Evolutionary conservation across 2,329 filamentous ascomycete genomes (phyloP).

Genomic region (Penicillium sclerotigenum): DNA sequence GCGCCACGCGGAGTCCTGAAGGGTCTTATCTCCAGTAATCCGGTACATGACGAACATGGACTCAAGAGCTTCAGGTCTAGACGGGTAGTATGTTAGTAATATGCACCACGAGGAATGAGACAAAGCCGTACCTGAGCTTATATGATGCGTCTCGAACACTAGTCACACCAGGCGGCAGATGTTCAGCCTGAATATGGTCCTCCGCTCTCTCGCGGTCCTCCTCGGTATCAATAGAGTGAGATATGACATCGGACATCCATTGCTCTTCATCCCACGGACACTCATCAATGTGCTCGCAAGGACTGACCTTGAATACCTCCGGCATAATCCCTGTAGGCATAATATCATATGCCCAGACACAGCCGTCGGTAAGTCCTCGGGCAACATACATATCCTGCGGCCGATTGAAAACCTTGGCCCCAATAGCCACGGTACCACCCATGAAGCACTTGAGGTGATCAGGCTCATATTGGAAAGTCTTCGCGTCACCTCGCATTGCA

Average conservation of each 20-base stretch:
- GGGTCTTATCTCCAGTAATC: conserved; percentile 53
- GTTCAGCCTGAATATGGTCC: conserved; percentile 18
- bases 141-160: conserved; percentile 29
- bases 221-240: conserved; percentile 16
- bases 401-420: conserved; percentile 55
- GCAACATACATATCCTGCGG: conserved; percentile 55
- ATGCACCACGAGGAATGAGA: neutral
- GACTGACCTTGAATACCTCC: conserved; percentile 53
- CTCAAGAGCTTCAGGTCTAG: conserved; percentile 57
- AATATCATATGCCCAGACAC: conserved; percentile 60
- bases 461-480: conserved; percentile 38
- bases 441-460: conserved; percentile 61
- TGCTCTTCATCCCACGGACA: conserved; percentile 55
- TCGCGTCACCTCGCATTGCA: conserved; percentile 16
- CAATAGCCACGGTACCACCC: conserved; percentile 61
- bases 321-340: conserved; percentile 61
- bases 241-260: conserved; percentile 33
- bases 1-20: conserved; percentile 48
- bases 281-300: conserved; percentile 44
- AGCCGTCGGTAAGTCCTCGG: conserved; percentile 57
- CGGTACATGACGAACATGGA: conserved; percentile 61
- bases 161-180: conserved; percentile 30
- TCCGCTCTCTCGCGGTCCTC: conserved; percentile 20
- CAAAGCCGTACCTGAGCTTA: conserved; percentile 28
- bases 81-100: neutral